Conservation (phyloP, 805 yeast genomes). For the Candida schatavii region DNA sequence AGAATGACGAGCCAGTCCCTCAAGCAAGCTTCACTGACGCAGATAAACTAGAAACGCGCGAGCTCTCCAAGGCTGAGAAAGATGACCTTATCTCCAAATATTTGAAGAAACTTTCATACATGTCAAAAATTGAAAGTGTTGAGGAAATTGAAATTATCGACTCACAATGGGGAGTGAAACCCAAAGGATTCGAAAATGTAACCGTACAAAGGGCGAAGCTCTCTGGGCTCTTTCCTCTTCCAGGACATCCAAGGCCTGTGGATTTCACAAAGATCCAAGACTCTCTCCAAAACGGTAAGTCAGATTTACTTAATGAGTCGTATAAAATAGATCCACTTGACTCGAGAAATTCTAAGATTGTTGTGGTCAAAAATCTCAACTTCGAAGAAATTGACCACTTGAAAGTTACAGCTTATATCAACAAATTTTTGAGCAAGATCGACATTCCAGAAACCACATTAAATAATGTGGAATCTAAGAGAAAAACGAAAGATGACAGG, state of each 20-base stretch:
- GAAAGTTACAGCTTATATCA: conserved; percentile 43
- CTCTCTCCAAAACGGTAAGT: conserved; percentile 23
- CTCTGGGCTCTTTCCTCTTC: conserved; percentile 74
- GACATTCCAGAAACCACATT: conserved; percentile 38
- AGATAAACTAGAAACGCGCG: conserved; percentile 1
- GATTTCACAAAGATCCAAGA: conserved; percentile 41
- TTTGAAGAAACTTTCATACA: conserved; percentile 25
- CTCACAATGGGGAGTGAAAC: conserved; percentile 69
- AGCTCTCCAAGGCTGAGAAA: conserved; percentile 9
- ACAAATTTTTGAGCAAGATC: conserved; percentile 42
- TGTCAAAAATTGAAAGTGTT: conserved; percentile 44
- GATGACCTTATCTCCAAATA: conserved; percentile 21
- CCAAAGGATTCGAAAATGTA: conserved; percentile 70
- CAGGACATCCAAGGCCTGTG: conserved; percentile 56
- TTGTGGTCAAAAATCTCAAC: conserved; percentile 31
- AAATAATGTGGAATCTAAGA: conserved; percentile 30
- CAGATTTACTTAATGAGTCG: conserved; percentile 28
- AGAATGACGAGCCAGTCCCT: too few species aligned
- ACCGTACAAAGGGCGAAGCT: conserved; percentile 76
- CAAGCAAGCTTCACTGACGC: neutral
- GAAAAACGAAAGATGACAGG: conserved; percentile 34
- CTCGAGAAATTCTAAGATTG: conserved; percentile 29
- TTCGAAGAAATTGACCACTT: conserved; percentile 31
- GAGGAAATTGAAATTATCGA: conserved; percentile 48
- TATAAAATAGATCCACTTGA: conserved; percentile 40